Conservation (phyloP, 2,329 filamentous ascomycete genomes). For the Aspergillus tamarii region DNA sequence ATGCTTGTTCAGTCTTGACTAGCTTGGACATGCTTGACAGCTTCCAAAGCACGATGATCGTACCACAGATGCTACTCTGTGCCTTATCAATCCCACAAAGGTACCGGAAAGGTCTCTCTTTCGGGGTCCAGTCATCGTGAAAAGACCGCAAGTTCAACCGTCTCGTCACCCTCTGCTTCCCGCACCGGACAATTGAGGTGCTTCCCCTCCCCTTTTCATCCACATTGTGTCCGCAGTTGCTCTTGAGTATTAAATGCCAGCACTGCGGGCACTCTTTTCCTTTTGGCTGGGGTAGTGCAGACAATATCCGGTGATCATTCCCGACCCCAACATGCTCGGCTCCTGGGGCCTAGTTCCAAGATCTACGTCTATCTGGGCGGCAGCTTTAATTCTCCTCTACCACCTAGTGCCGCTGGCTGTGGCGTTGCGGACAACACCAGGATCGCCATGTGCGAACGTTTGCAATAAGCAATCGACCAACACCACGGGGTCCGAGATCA, state of each 20-base stretch:
- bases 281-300: constrained; percentile 10
- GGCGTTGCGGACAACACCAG: constrained; percentile 35
- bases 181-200: background rate
- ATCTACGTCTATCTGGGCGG: constrained; percentile 23
- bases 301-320: constrained; percentile 3
- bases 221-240: background rate
- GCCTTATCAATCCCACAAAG: constrained; percentile 15
- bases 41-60: background rate
- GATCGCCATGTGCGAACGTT: constrained; percentile 43
- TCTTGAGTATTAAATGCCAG: constrained; percentile 16
- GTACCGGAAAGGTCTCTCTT: constrained; percentile 1
- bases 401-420: constrained; percentile 26
- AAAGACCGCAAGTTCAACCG: background rate
- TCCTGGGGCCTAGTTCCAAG: constrained; percentile 15
- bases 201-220: background rate
- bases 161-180: background rate
- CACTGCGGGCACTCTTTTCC: constrained; percentile 4
- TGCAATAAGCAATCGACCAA: constrained; percentile 37
- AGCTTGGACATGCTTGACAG: background rate
- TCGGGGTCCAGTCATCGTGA: background rate
- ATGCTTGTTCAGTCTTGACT: constrained; percentile 17
- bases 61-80: background rate
- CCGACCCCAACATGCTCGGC: constrained; percentile 26
- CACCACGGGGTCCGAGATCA: constrained; percentile 46
- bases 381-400: constrained; percentile 24